phyloP scores from a whole-genome alignment of 306 rosid genomes.

The Medicago arabica region DNA sequence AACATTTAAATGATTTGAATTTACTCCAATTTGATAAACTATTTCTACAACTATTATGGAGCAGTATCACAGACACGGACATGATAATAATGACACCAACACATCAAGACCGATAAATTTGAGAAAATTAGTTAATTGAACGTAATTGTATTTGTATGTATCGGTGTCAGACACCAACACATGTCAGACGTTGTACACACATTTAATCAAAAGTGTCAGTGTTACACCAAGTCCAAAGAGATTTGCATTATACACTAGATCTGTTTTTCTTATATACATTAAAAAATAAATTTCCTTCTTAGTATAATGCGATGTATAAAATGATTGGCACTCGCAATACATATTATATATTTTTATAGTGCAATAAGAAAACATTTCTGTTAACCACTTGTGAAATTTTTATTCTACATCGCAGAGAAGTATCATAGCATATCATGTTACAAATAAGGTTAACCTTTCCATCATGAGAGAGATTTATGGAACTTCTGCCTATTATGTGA shows the following conservation, averaged over 20 bases:
- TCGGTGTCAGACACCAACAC: too few species aligned
- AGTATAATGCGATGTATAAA: background rate
- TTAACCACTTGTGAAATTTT: background rate
- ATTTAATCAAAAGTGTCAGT: too few species aligned
- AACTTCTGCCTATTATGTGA: background rate
- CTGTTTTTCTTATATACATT: background rate
- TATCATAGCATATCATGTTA: background rate
- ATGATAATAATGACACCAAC: too few species aligned
- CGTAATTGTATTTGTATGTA: too few species aligned
- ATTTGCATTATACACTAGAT: background rate
- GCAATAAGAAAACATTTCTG: background rate
- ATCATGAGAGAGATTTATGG: background rate
- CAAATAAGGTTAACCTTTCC: slow-evolving; percentile 11
- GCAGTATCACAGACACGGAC: too few species aligned
- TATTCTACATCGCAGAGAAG: background rate
- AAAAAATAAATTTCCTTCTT: background rate
- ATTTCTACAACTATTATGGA: background rate
- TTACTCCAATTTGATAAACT: background rate
- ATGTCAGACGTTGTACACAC: too few species aligned
- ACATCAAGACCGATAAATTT: too few species aligned
- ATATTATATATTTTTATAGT: background rate
- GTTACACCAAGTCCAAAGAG: background rate
- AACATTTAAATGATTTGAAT: background rate
- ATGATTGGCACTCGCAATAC: background rate
- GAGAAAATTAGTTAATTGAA: too few species aligned